Base-by-base conservation (phyloP, 2,329 filamentous ascomycete genomes). In the Colletotrichum ledebouriae region DNA sequence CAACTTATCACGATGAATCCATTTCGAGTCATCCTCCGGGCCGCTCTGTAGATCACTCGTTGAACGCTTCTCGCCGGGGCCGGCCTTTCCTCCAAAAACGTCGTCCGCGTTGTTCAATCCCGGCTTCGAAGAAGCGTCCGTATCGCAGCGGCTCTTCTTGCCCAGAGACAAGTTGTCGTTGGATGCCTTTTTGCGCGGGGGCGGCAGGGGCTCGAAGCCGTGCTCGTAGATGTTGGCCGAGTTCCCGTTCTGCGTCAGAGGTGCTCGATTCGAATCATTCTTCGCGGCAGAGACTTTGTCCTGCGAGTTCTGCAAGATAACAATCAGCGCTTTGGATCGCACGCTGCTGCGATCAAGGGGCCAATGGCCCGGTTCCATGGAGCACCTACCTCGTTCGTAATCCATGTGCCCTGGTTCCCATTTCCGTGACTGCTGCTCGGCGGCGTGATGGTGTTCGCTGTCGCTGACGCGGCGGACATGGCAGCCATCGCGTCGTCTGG, bases 1-100 rank as follows among this genome's bases (percentile, higher is more conserved):
- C 70, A 96, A 81, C 80, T 95, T 95, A 79, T 96, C 93, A 64
- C 93, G 85, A 75, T 96, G 93, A 73, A 96, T 95, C 93, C 93
- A 96, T 78, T 93, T 91, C 37, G 89, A 92, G 69, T 91, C 89
- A 39, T 83, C 80, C 39, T 84, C 81, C 9, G 72, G 72, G 11
- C 37, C 50, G 25, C 39, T 42, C 7, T 44, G 11, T 4, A 72
- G 62, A 25, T 80, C 76, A 52, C 75, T 74, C 37, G 74, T 76
- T 46, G 61, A 70, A 47, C 71, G 74, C 71, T 59, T 73, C 72
- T 56, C 73, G 69, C 34, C 76, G 70, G 29, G 29, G 6, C 29
- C 29, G 29, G 33, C 37, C 50, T 67, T 67, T 10, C 33, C 56
- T 4, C 57, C 63, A 42, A 67, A 69, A 1, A 69, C 67, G n/a